Evolutionary conservation across 2,329 filamentous ascomycete genomes (phyloP).

Genomic region (Claviceps arundinis): DNA sequence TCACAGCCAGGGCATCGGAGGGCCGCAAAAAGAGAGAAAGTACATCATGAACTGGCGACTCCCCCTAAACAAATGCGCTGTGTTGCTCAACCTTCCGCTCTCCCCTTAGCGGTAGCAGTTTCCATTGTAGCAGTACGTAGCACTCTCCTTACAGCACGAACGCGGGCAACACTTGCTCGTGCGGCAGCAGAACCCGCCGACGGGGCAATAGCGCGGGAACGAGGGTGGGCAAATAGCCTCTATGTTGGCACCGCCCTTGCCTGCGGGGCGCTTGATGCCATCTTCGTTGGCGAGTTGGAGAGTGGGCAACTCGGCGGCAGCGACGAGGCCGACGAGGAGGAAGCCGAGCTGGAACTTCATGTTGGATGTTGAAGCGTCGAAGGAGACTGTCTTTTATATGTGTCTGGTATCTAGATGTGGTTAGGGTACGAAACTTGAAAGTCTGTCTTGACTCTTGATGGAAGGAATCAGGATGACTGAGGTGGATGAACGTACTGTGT

Average conservation of each 20-base stretch:
- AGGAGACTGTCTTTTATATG: neutral
- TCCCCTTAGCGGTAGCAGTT: conserved; percentile 5
- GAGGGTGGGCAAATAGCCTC: neutral
- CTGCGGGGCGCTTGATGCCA: neutral
- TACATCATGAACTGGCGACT: too few relatives aligned
- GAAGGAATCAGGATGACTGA: too few relatives aligned
- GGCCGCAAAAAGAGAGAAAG: too few relatives aligned
- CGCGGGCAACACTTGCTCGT: conserved; percentile 6
- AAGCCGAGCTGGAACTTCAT: neutral
- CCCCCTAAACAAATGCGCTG: too few relatives aligned
- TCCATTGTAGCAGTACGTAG: conserved; percentile 5
- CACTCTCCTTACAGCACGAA: conserved; percentile 5
- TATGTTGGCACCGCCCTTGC: neutral
- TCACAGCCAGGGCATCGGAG: too few relatives aligned
- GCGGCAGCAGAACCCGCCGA: conserved; percentile 5
- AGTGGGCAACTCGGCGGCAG: neutral
- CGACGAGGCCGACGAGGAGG: neutral
- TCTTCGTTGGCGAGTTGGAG: conserved; percentile 1
- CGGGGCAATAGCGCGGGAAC: conserved; percentile 4
- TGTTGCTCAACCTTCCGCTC: too few relatives aligned
- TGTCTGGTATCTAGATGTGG: neutral
- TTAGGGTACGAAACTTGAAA: neutral
- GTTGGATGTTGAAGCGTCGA: neutral
- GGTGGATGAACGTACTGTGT: too few relatives aligned
- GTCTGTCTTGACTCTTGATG: too few relatives aligned